Evolutionary conservation across 352 stramenopile genomes (phyloP).

Genomic region (Stramenopiles sp.): DNA sequence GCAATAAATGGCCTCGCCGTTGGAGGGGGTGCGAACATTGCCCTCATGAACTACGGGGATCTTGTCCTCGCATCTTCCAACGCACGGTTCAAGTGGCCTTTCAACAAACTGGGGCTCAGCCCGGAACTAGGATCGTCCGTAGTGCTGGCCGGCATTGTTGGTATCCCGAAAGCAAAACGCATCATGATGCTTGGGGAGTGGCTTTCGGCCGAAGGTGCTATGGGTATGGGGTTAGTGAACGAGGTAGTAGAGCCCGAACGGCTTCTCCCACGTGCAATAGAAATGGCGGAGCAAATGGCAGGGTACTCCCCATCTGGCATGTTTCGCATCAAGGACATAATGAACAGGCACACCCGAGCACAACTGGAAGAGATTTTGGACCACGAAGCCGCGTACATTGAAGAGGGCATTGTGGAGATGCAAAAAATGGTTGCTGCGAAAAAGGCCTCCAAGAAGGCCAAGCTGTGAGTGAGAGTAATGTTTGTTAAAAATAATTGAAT

Average conservation of each 20-base stretch:
- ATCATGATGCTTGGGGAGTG: constrained; percentile 2
- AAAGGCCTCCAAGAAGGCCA: too few relatives aligned
- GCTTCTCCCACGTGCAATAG: background rate
- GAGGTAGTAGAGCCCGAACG: background rate
- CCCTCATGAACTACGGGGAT: background rate
- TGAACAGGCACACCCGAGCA: background rate
- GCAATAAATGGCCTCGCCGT: background rate
- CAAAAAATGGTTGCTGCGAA: too few relatives aligned
- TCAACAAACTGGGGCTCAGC: background rate
- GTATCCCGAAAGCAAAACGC: background rate
- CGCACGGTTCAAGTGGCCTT: background rate
- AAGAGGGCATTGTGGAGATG: too few relatives aligned
- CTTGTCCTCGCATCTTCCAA: background rate
- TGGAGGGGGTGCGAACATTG: background rate
- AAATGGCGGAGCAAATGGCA: background rate
- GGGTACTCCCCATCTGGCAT: background rate
- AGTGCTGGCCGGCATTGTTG: background rate
- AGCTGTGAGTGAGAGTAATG: too few relatives aligned
- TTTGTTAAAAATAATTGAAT: too few relatives aligned
- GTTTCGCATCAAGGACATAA: background rate
- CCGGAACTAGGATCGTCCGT: background rate
- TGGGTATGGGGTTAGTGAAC: background rate
- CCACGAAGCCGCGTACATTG: too few relatives aligned
- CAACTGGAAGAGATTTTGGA: too few relatives aligned
- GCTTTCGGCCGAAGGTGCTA: background rate